Conservation (phyloP, 2,329 filamentous ascomycete genomes). For the Calonectria multiphialidica region DNA sequence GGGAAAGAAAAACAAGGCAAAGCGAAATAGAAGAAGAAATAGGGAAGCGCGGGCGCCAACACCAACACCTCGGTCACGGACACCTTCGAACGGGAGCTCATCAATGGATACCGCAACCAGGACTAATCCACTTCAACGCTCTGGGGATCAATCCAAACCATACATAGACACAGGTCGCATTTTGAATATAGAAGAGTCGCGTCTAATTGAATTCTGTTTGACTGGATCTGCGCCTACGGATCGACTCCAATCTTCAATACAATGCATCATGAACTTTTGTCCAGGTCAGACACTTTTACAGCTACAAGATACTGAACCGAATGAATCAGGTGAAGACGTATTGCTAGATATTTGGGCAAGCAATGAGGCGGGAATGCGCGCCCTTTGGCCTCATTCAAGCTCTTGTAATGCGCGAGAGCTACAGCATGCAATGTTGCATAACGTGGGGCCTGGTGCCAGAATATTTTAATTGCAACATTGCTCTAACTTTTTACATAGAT, state of each 20-base stretch:
- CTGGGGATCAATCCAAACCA: neutral
- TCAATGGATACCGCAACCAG: no score
- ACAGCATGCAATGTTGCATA: neutral
- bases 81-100: neutral
- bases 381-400: neutral
- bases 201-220: neutral
- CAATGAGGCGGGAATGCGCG: no score
- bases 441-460: neutral
- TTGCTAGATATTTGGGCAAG: neutral
- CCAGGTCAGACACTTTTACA: neutral
- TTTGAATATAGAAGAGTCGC: neutral
- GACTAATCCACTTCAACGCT: neutral
- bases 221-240: neutral
- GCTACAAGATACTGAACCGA: neutral
- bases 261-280: neutral
- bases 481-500: neutral
- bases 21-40: neutral
- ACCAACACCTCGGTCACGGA: no score
- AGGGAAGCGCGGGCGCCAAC: no score
- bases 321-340: no score
- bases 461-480: no score
- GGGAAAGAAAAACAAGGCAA: neutral
- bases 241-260: neutral
- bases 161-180: neutral
- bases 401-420: neutral